Evolutionary conservation across 768 basidiomycete genomes (phyloP), one percentile per base, ranked within the genome.

Genomic region (Pleurotus cornucopiae): DNA sequence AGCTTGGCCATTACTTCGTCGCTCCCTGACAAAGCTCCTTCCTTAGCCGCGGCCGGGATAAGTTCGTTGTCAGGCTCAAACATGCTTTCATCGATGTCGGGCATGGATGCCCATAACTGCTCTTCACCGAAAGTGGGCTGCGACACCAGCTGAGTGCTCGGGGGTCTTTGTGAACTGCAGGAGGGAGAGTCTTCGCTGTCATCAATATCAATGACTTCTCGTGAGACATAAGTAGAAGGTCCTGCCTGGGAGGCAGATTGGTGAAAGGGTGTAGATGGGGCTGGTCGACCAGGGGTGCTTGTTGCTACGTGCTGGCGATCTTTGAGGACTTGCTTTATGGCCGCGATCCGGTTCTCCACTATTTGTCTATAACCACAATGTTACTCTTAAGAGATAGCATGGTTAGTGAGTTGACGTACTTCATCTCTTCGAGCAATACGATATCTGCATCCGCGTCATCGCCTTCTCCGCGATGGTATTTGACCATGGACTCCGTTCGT

Each of bases 1-100:
- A 94, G 75, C 11, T 80, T 78, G 20, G 69, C 69, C 58, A 72
- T 70, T 49, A 89, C 73, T 64, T 91, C 89, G 7, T 54, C 45
- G 21, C 11, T 12, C 14, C 48, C 26, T 2, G 48, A 49, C 20
- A 6, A 20, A 12, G 20, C 25, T 34, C 30, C 30, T n/a, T 49
- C 48, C 5, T 16, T 4, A 14, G 39, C 51, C 16, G 21, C 1
- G 18, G 18, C 25, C 11, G 18, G 16, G 9, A 20, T 21, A 40
- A 5, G 34, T 14, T 14, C 23, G 9, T 7, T 20, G 12, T 20
- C 46, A 25, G 16, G 14, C 13, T 53, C 51, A 25, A 53, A 4
- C 39, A 16, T 39, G 26, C 23, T 39, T 9, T 53, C 51, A n/a
- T 25, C 51, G 16, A 53, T 21, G 7, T 34, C 30, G 9, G 30